phyloP scores from a whole-genome alignment of 345 rosid genomes.

The Stellera chamaejasme region DNA sequence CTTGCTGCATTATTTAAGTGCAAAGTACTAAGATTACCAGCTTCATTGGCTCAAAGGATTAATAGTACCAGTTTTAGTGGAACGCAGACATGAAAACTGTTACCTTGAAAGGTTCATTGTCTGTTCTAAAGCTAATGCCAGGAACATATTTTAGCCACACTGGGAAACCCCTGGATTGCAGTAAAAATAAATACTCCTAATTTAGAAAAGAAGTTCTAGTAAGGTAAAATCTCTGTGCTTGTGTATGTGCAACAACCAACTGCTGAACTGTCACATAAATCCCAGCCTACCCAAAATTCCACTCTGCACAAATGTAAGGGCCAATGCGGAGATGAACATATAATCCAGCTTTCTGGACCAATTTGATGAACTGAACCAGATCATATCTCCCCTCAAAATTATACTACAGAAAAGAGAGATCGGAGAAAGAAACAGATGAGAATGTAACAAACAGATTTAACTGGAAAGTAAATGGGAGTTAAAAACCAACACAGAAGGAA shows the following conservation, averaged over 20 bases:
- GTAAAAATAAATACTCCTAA: not conserved
- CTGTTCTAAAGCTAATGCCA: constrained; percentile 81
- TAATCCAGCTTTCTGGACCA: constrained; percentile 42
- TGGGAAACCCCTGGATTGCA: constrained; percentile 65
- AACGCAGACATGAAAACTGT: not conserved
- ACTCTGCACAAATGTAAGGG: constrained; percentile 66
- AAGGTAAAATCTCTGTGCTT: not conserved
- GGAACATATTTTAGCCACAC: constrained; percentile 86
- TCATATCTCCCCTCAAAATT: constrained; percentile 52
- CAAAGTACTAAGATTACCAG: too few species aligned
- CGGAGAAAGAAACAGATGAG: not conserved
- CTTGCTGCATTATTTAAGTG: constrained; percentile 20
- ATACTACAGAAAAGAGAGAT: constrained; percentile 22
- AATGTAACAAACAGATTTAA: not conserved
- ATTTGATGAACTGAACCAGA: constrained; percentile 50
- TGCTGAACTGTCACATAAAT: not conserved
- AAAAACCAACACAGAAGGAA: constrained; percentile 12
- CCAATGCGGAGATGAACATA: constrained; percentile 68
- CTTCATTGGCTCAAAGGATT: too few species aligned
- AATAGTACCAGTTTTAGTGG: too few species aligned
- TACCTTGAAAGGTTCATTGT: constrained; percentile 84
- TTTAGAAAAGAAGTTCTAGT: not conserved
- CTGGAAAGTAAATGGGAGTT: not conserved
- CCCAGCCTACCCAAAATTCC: constrained; percentile 61
- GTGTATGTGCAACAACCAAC: too few species aligned